Percentiles rank a stretch among this genome's conserved stretches.
phyloP scores from a whole-genome alignment of 352 stramenopile species.

The Labyrinthula sp. region DNA sequence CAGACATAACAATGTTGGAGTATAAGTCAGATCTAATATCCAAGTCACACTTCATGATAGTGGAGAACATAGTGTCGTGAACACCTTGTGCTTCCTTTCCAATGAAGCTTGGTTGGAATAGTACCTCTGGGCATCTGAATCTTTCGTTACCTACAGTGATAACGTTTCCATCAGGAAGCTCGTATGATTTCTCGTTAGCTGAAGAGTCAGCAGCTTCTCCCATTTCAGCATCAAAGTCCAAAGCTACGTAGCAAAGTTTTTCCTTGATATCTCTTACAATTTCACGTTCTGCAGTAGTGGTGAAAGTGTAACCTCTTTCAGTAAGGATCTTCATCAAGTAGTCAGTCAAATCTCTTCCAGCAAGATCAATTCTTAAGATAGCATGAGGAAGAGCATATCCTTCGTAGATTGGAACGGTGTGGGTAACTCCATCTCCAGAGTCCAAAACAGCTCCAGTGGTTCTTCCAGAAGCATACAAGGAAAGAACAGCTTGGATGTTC shows the following conservation, averaged over 20 bases:
- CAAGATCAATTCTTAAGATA: conserved; percentile 65
- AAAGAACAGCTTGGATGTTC: conserved; percentile 68
- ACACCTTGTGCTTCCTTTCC: conserved; percentile 52
- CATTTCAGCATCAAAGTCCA: conserved; percentile 73
- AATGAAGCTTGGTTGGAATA: conserved; percentile 57
- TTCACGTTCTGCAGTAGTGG: conserved; percentile 58
- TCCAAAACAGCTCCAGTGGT: conserved; percentile 66
- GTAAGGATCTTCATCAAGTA: conserved; percentile 40
- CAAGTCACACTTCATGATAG: conserved; percentile 89
- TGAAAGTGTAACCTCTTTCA: conserved; percentile 53
- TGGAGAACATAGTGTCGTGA: conserved; percentile 59
- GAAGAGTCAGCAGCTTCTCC: conserved; percentile 50
- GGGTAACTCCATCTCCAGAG: conserved; percentile 63
- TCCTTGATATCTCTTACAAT: conserved; percentile 91
- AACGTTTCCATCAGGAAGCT: conserved; percentile 74
- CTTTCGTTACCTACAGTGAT: conserved; percentile 56
- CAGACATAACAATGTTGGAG: conserved; percentile 68
- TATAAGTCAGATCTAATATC: conserved; percentile 78
- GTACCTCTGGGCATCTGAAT: conserved; percentile 46
- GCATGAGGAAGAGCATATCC: conserved; percentile 70
- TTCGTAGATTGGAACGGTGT: conserved; percentile 83
- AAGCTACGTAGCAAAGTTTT: conserved; percentile 76
- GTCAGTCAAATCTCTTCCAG: conserved; percentile 59
- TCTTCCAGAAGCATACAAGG: conserved; percentile 61
- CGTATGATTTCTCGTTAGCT: conserved; percentile 76